A percentile compares a stretch with the other conserved stretches of the same genome.
Evolutionary conservation across 345 rosid genomes (phyloP).

Genomic region (Arabidopsis suecica): DNA sequence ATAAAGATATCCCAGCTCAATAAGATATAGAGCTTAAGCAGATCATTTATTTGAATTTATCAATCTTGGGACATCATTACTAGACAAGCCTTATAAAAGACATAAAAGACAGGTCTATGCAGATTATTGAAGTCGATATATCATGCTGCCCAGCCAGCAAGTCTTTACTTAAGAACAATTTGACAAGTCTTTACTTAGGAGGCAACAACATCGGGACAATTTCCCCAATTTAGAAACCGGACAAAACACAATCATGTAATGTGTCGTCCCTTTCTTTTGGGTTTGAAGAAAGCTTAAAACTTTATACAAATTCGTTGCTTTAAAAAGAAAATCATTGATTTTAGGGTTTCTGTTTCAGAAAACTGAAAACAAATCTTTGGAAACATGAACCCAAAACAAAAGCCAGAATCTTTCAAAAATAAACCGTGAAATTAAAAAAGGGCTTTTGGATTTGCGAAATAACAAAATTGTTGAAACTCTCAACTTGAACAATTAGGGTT

Average conservation of each 20-base stretch:
- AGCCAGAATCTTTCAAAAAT: too few relatives aligned
- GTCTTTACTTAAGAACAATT: not conserved
- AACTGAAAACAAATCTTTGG: too few relatives aligned
- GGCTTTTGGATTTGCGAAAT: too few relatives aligned
- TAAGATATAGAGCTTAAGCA: not conserved
- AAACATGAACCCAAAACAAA: too few relatives aligned
- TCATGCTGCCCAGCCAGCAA: not conserved
- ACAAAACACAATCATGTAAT: slow-evolving; percentile 2
- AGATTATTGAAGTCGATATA: not conserved
- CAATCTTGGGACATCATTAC: not conserved
- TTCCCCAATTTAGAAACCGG: slow-evolving; percentile 7
- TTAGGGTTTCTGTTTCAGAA: too few relatives aligned
- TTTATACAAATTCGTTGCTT: too few relatives aligned
- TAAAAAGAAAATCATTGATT: too few relatives aligned
- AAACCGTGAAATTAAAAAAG: too few relatives aligned
- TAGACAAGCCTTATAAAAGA: not conserved
- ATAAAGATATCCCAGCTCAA: too few relatives aligned
- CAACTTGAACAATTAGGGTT: too few relatives aligned
- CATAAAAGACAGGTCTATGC: not conserved
- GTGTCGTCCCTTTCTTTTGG: not conserved
- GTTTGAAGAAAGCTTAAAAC: not conserved
- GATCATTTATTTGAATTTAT: not conserved
- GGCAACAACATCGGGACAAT: not conserved
- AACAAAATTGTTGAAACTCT: too few relatives aligned
- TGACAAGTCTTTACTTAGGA: not conserved